Conservation (phyloP, 371 early-diverging fungal species). For the Lichtheimia corymbifera region DNA sequence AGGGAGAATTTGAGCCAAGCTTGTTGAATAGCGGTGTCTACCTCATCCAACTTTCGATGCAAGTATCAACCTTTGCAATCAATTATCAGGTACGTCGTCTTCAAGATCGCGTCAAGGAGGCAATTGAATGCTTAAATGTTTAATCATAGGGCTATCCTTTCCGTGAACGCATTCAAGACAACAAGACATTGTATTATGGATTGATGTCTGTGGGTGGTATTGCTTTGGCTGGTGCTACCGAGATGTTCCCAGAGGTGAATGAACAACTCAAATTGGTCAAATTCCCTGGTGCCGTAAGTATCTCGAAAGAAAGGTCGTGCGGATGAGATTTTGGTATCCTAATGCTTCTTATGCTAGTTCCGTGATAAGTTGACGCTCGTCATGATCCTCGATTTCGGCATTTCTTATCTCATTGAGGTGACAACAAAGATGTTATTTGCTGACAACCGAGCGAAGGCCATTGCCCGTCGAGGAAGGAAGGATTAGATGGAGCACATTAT, state of each 20-base stretch:
- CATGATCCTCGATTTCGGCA: constrained; percentile 75
- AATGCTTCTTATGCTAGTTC: constrained; percentile 49
- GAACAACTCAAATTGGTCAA: constrained; percentile 89
- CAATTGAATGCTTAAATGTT: neutral
- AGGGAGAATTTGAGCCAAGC: constrained; percentile 94
- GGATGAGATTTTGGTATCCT: neutral
- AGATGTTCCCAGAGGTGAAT: constrained; percentile 90
- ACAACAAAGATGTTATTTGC: constrained; percentile 65
- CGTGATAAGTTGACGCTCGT: constrained; percentile 64
- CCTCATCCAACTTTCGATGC: constrained; percentile 95
- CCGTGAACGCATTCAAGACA: constrained; percentile 96
- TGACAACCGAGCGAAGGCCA: constrained; percentile 72
- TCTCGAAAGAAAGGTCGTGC: neutral
- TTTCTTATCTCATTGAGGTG: constrained; percentile 70
- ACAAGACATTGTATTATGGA: constrained; percentile 92
- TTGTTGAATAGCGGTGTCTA: constrained; percentile 97
- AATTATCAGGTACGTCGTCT: constrained; percentile 86
- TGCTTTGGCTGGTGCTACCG: constrained; percentile 87
- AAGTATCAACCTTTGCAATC: constrained; percentile 98
- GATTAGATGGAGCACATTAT: neutral
- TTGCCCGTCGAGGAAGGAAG: constrained; percentile 37
- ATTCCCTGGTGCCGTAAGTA: constrained; percentile 79
- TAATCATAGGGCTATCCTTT: constrained; percentile 89
- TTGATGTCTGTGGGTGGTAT: constrained; percentile 85
- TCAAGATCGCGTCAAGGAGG: neutral